Evolutionary conservation across 768 basidiomycete species (phyloP), one percentile per base, ranked within the genome.

Genomic region (Pleurotus cornucopiae): DNA sequence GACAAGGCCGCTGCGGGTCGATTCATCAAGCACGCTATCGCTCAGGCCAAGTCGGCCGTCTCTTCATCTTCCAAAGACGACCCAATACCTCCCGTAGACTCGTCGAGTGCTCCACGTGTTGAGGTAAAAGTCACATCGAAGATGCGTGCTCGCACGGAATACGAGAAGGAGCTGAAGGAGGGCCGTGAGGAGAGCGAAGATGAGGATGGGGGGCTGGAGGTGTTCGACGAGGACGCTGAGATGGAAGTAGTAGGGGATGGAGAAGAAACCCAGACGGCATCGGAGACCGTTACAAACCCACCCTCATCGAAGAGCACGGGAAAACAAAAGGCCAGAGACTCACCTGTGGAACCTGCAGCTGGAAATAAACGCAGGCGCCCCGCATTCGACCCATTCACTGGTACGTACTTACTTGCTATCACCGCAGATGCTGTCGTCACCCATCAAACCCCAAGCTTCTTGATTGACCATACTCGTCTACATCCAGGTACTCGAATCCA

Each of bases 1-100:
- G 91, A 94, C 79, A 89, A 88, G 68, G 83, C 73, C 20, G 91
- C 89, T 11, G 91, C 91, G 1, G 73, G 74, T 44, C 83, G 92
- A 26, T 94, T 94, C 70, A 94, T 94, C 68, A 89, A 86, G 68
- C 79, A 89, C 66, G 89, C 90, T 25, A 90, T 92, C 43, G 72
- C 86, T 1, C 86, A 86, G 67, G 82, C 81, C 11, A 76, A 78
- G 60, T 63, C 72, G 58, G 67, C 64, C 38, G 69, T 71, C 49
- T 65, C 69, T 1, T 58, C 74, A 6, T 66, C 67, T 5, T 70
- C 76, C 47, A 7, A 34, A 34, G 72, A 70, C 43, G 63, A 61
- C 13, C 58, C 69, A 0, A 63, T 57, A 13, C 16, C 41, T 20
- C 41, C 21, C 26, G 25, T 13, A 26, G 59, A 7, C 20, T 47